Evolutionary conservation across 345 rosid species (phyloP), one percentile per base, ranked within the genome.

Genomic region (Murraya koenigii): DNA sequence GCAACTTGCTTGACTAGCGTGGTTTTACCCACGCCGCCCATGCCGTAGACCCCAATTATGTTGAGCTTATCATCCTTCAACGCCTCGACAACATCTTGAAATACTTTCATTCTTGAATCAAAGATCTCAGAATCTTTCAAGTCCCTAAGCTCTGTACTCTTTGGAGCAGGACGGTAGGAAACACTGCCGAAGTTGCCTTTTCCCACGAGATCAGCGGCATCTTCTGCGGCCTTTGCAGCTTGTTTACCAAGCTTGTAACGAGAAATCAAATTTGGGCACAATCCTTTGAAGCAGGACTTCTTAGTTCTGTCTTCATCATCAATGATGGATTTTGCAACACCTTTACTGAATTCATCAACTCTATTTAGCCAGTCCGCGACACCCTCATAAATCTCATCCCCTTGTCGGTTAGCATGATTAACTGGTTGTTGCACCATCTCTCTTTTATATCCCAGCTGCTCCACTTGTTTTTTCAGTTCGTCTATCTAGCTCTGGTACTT

Each of bases 21-120:
- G n/a, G 66, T 77, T 61, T 77, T 81, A 19, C 81, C 84, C 20
- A 77, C 63, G 14, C 84, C 78, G 1, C 70, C 28, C 28, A 23
- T 22, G 0, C 81, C 81, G 2, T 62, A 35, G 3, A 82, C 38
- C 5, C 81, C 81, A 69, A 82, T 62, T 20, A 54, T 38, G 41
- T 68, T 13, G 75, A 63, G 9, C 9, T n/a, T n/a, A 1, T 49
- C 20, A 19, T 77, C 70, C 17, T 9, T 25, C 33, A 77, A 28
- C 47, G 72, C 22, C 44, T 56, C 72, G n/a, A 66, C 2, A 23
- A 67, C 13, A 1, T 4, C 32, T 0, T 41, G 9, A 0, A 41
- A 41, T 38, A 67, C 1, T 23, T 7, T 1, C 71, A 0, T 67
- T 68, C 71, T 38, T 1, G 72, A 68, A 10, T 13, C 22, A 3